These are phyloP conservation scores for Colletotrichum graminicola DNA, from an alignment of 2,329 filamentous ascomycete genomes.

Conservation along the genomic window DNA sequence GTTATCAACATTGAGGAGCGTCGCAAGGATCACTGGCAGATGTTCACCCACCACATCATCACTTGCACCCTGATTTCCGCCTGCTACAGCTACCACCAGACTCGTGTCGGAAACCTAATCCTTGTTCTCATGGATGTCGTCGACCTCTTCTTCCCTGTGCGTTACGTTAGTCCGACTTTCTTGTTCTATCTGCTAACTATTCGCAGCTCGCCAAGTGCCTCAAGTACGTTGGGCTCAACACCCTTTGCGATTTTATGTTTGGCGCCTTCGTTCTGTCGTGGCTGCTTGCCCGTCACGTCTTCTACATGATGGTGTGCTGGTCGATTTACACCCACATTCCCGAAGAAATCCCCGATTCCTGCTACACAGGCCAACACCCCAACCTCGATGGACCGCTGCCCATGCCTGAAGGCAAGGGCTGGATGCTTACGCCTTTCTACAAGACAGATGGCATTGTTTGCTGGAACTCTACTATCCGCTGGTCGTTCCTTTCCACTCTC, in stretches of 20 bases:
- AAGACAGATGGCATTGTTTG: slow-evolving; percentile 81
- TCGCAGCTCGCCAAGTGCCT: slow-evolving; percentile 88
- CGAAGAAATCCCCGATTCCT: slow-evolving; percentile 73
- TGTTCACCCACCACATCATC: slow-evolving; percentile 94
- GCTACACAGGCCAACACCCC: slow-evolving; percentile 73
- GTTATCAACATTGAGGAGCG: slow-evolving; percentile 95
- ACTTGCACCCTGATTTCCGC: slow-evolving; percentile 84
- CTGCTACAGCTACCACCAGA: slow-evolving; percentile 89
- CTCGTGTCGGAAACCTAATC: slow-evolving; percentile 88
- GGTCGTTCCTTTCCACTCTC: slow-evolving; percentile 81
- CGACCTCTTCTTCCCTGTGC: slow-evolving; percentile 87
- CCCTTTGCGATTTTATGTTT: slow-evolving; percentile 84
- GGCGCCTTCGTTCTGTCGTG: slow-evolving; percentile 88
- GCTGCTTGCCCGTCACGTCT: slow-evolving; percentile 84
- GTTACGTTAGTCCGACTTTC: slow-evolving; percentile 46
- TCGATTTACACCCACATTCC: slow-evolving; percentile 80
- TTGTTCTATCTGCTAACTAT: slow-evolving; percentile 28
- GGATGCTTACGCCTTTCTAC: slow-evolving; percentile 80
- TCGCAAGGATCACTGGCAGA: slow-evolving; percentile 95
- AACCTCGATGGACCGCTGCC: slow-evolving; percentile 67
- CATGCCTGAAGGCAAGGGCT: slow-evolving; percentile 64
- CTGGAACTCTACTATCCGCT: slow-evolving; percentile 80
- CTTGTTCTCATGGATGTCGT: slow-evolving; percentile 94
- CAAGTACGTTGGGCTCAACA: slow-evolving; percentile 86
- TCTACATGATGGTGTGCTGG: slow-evolving; percentile 85